phyloP scores from a whole-genome alignment of 78 protist species.

The Dictyostelium firmibasis region DNA sequence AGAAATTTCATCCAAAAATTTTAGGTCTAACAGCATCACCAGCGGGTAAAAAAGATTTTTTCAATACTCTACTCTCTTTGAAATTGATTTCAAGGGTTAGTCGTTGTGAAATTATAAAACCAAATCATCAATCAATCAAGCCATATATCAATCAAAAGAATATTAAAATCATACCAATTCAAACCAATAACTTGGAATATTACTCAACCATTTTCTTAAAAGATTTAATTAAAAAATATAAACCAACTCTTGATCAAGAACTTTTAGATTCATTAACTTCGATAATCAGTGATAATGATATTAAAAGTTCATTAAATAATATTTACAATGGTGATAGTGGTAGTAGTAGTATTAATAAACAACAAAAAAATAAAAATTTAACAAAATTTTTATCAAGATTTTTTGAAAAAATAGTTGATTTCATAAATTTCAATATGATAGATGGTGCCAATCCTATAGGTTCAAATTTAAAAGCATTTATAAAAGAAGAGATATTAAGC shows the following conservation, averaged over 20 bases:
- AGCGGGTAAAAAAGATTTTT: constrained; percentile 14
- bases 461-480: not conserved
- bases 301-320: not conserved
- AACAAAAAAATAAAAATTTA: not conserved
- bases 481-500: not conserved
- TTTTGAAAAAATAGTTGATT: not conserved
- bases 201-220: not conserved
- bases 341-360: not conserved
- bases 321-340: not conserved
- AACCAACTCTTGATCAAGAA: not conserved
- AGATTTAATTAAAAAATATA: not conserved
- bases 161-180: not conserved
- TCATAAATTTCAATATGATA: not conserved
- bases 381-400: not conserved
- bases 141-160: not conserved
- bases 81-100: not conserved
- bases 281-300: not conserved
- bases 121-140: not conserved
- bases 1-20: not conserved
- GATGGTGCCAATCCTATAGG: not conserved
- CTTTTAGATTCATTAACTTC: not conserved
- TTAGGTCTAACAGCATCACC: constrained; percentile 59
- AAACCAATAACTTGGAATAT: not conserved
- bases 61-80: constrained; percentile 1
- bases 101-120: not conserved